Evolutionary conservation across 2,329 filamentous ascomycete species (phyloP), one percentile per base, ranked within the genome.

Genomic region (Eutypella sp.): DNA sequence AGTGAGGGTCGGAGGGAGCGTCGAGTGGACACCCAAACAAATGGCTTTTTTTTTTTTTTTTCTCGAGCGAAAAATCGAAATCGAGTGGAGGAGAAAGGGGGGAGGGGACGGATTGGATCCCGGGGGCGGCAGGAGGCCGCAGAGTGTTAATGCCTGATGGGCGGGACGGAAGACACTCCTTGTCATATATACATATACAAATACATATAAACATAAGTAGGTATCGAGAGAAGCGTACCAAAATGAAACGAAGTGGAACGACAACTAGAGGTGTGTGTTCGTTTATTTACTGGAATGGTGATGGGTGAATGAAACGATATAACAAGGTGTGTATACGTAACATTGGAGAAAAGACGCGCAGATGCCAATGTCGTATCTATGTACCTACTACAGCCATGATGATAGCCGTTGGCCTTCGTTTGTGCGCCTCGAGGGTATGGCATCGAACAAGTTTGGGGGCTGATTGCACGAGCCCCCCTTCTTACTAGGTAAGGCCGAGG

Each of bases 1-100:
- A 85, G 81, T 81, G 73, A 81, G 74, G 73, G 71, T 76, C 64
- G 73, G 73, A 70, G 68, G 70, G 69, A 70, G 79, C 78, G 81
- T 84, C 73, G 81, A 85, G 81, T 73, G 72, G 72, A 74, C 71
- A 65, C 69, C 67, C 62, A 54, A 66, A 51, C 29, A 66, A 60
- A 45, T n/a, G 36, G 15, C 11, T 13, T 20, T 23, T 20, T 39
- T 16, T 22, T 13, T 13, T 20, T 23, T 20, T 39, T 16, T 19
- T 39, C 23, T n/a, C 36, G 10, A 24, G 36, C 20, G 36, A 15
- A 50, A 54, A 54, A 58, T n/a, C 49, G 52, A 59, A 53, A 48
- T 48, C 53, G 58, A 58, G n/a, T 51, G 59, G 60, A 58, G 50
- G 55, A 57, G 41, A 41, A 56, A 49, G 49, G 49, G 46, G 40